Conservation (phyloP, 2,329 filamentous ascomycete species). For the Alternaria sp. region DNA sequence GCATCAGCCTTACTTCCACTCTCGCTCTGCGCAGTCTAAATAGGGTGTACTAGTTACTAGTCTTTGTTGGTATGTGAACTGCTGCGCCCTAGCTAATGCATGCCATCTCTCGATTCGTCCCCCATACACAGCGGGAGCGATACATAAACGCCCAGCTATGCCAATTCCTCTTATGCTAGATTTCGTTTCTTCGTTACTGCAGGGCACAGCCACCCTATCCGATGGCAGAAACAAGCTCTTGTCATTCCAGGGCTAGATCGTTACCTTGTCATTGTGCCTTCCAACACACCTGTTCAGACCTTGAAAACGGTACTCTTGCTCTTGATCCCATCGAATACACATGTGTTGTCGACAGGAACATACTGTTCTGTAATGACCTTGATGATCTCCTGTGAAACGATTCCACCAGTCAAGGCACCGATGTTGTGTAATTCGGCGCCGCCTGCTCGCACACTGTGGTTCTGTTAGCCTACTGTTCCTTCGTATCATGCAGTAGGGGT, state of each 20-base stretch:
- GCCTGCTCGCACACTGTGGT: conserved; percentile 71
- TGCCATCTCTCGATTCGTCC: background rate
- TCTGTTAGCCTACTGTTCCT: conserved; percentile 13
- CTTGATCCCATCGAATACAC: conserved; percentile 68
- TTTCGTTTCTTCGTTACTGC: background rate
- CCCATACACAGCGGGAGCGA: too few species aligned
- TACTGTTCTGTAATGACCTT: conserved; percentile 81
- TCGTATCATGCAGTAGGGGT: background rate
- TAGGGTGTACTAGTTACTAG: background rate
- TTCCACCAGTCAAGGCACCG: conserved; percentile 84
- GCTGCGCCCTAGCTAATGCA: background rate
- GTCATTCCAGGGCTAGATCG: background rate
- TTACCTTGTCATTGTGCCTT: background rate
- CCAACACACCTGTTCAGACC: conserved; percentile 36
- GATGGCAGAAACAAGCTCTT: background rate
- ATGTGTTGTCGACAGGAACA: conserved; percentile 70
- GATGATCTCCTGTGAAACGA: conserved; percentile 97
- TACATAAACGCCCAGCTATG: background rate
- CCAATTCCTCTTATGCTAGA: background rate
- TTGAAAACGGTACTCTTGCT: conserved; percentile 64
- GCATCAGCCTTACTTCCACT: background rate
- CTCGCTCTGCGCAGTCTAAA: background rate
- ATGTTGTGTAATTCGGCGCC: conserved; percentile 94
- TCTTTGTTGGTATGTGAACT: background rate
- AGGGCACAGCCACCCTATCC: background rate